Evolutionary conservation across 106 monocot species (phyloP).

Genomic region (Acorus calamus): DNA sequence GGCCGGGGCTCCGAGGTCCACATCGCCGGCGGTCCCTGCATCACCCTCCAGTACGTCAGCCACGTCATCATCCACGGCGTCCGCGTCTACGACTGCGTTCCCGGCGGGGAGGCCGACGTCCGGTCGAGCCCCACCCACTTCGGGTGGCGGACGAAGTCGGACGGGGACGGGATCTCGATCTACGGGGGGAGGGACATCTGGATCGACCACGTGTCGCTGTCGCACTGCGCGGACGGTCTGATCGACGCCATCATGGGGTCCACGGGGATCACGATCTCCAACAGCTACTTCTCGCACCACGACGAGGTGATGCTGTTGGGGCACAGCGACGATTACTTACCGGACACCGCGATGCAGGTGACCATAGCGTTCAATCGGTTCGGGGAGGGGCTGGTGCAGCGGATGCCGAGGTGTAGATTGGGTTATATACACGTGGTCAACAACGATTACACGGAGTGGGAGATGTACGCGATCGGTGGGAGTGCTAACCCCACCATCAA

Average conservation of each 20-base stretch:
- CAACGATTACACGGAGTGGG: conserved; percentile 58
- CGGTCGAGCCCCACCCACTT: conserved; percentile 40
- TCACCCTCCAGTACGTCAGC: conserved; percentile 57
- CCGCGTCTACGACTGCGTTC: conserved; percentile 49
- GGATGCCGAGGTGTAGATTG: conserved; percentile 56
- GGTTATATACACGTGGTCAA: conserved; percentile 68
- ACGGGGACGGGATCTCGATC: conserved; percentile 68
- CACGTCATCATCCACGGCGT: conserved; percentile 58
- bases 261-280: conserved; percentile 58
- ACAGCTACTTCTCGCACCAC: conserved; percentile 66
- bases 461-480: conserved; percentile 74
- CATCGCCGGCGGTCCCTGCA: conserved; percentile 50
- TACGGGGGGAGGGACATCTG: conserved; percentile 34
- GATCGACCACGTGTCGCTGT: conserved; percentile 58
- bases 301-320: conserved; percentile 75
- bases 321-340: conserved; percentile 42
- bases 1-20: conserved; percentile 60
- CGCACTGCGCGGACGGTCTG: conserved; percentile 55
- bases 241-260: conserved; percentile 65
- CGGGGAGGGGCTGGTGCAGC: conserved; percentile 48
- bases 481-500: conserved; percentile 61
- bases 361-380: conserved; percentile 71
- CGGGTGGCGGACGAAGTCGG: conserved; percentile 29
- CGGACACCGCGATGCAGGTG: conserved; percentile 65
- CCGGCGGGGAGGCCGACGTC: conserved; percentile 24